These are phyloP conservation scores for Eutrema heterophyllum DNA, from an alignment of 345 rosid genomes.

Conservation along the genomic window DNA sequence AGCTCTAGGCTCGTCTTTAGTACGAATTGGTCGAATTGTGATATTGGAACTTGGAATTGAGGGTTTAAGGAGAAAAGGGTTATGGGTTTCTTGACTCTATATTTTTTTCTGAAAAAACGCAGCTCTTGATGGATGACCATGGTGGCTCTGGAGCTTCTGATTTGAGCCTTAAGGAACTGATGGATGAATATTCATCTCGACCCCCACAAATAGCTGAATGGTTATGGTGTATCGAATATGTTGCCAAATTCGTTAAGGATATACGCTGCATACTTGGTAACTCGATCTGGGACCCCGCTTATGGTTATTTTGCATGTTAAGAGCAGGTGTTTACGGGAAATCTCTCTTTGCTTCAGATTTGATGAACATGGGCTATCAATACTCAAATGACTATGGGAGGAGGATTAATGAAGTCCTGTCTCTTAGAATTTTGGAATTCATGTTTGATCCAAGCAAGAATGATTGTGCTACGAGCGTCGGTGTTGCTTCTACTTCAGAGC, in stretches of 20 bases:
- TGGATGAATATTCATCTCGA: constrained; percentile 13
- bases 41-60: neutral
- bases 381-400: constrained; percentile 14
- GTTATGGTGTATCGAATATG: constrained; percentile 31
- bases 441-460: constrained; percentile 21
- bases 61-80: neutral
- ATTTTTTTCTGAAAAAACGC: neutral
- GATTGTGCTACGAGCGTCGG: neutral
- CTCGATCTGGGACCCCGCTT: neutral
- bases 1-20: neutral
- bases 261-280: constrained; percentile 22
- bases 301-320: neutral
- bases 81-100: neutral
- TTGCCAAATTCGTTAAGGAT: constrained; percentile 24
- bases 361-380: constrained; percentile 25
- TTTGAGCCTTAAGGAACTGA: constrained; percentile 22
- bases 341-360: constrained; percentile 6
- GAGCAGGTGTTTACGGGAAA: neutral
- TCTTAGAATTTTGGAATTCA: constrained; percentile 26
- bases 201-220: constrained; percentile 24
- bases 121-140: constrained; percentile 17
- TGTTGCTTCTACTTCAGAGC: constrained; percentile 4
- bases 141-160: constrained; percentile 13
- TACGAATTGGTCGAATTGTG: constrained; percentile 5
- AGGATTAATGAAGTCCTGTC: constrained; percentile 29